Conservation (phyloP, 2,329 filamentous ascomycete species). For the Pseudocercospora pini-densiflorae region DNA sequence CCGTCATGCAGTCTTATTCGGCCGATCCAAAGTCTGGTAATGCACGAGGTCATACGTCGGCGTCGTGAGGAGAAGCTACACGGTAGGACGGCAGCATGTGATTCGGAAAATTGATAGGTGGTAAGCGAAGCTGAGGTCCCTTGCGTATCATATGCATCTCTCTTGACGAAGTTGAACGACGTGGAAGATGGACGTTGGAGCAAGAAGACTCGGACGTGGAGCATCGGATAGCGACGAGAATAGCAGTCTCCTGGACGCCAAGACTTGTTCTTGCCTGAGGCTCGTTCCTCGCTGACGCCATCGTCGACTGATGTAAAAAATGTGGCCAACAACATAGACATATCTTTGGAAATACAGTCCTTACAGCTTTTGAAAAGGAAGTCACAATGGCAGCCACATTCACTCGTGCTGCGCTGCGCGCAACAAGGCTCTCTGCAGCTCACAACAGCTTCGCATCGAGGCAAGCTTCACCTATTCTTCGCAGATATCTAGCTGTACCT, state of each 20-base stretch:
- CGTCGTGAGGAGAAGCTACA: slow-evolving; percentile 7
- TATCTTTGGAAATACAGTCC: background rate
- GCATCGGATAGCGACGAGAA: too few relatives aligned
- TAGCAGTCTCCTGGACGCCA: too few relatives aligned
- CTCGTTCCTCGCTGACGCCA: background rate
- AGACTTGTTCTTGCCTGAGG: background rate
- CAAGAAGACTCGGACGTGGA: too few relatives aligned
- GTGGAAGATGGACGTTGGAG: background rate
- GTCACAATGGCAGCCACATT: slow-evolving; percentile 27
- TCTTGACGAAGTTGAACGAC: background rate
- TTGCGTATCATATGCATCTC: background rate
- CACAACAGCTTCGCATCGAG: slow-evolving; percentile 29
- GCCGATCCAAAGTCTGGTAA: slow-evolving; percentile 5
- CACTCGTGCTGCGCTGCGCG: slow-evolving; percentile 28
- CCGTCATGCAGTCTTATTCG: slow-evolving; percentile 1
- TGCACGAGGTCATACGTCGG: slow-evolving; percentile 10
- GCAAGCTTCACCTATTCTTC: slow-evolving; percentile 39
- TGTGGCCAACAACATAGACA: slow-evolving; percentile 1
- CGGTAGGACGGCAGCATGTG: slow-evolving; percentile 5
- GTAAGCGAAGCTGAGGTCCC: background rate
- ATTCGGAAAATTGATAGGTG: background rate
- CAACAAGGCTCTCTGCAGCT: slow-evolving; percentile 24
- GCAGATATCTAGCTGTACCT: slow-evolving; percentile 24
- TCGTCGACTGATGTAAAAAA: background rate
- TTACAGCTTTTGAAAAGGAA: background rate